A percentile compares a stretch with the other conserved stretches of the same genome.
Evolutionary conservation across 106 monocot genomes (phyloP).

Genomic region (Dioscorea dumetorum): DNA sequence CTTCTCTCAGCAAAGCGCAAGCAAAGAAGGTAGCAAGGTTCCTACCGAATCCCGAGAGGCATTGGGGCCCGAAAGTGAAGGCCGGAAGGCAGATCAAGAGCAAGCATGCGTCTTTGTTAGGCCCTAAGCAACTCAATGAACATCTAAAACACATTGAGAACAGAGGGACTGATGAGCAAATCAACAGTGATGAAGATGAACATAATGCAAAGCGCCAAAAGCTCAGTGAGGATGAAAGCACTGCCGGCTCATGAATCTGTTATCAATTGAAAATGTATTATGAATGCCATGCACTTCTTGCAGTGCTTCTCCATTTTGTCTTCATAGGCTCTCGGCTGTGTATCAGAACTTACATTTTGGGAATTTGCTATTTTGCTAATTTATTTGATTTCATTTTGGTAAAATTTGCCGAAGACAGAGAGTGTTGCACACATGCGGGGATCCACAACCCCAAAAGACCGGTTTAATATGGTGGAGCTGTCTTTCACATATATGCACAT

Average conservation of each 20-base stretch:
- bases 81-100: constrained; percentile 81
- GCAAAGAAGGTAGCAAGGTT: constrained; percentile 73
- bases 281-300: too few relatives aligned
- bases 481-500: too few relatives aligned
- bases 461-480: too few relatives aligned
- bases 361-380: too few relatives aligned
- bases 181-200: constrained; percentile 18
- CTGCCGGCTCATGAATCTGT: constrained; percentile 9
- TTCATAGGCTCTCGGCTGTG: too few relatives aligned
- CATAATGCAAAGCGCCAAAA: constrained; percentile 57
- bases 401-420: too few relatives aligned
- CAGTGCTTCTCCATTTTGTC: too few relatives aligned
- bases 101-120: constrained; percentile 69
- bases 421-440: too few relatives aligned
- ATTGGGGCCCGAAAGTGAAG: constrained; percentile 84
- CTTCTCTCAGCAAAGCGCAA: constrained; percentile 71
- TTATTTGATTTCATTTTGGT: too few relatives aligned
- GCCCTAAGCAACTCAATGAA: constrained; percentile 21
- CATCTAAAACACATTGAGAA: constrained; percentile 4
- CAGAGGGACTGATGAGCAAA: background rate
- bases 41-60: constrained; percentile 74
- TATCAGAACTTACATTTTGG: too few relatives aligned
- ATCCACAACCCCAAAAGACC: too few relatives aligned
- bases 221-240: constrained; percentile 13
- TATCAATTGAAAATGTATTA: background rate